phyloP scores from a whole-genome alignment of 1,284 basidiomycete species.

The Microstroma glucosiphilum region DNA sequence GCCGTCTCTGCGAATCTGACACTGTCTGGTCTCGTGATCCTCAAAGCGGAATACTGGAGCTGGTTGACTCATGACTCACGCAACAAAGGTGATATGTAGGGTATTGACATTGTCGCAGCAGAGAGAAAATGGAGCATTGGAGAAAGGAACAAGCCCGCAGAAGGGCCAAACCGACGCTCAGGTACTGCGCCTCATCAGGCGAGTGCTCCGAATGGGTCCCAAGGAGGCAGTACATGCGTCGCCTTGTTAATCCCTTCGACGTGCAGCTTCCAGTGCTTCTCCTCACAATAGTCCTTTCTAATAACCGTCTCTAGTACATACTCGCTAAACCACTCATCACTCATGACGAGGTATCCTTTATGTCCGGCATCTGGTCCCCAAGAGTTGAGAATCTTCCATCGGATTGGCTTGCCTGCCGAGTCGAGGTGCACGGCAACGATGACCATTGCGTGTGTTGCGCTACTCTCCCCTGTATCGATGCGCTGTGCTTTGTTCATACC shows the following conservation, averaged over 20 bases:
- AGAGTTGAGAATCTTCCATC: conserved; percentile 91
- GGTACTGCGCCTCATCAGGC: conserved; percentile 17
- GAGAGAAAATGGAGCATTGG: too few relatives aligned
- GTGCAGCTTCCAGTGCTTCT: conserved; percentile 29
- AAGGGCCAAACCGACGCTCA: too few relatives aligned
- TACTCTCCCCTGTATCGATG: conserved; percentile 70
- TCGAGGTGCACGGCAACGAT: conserved; percentile 34
- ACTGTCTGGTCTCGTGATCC: too few relatives aligned
- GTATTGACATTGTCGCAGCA: too few relatives aligned
- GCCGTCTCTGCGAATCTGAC: too few relatives aligned
- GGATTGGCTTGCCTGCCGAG: conserved; percentile 63
- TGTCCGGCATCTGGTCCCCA: conserved; percentile 76
- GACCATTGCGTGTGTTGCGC: conserved; percentile 78
- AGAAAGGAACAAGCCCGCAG: too few relatives aligned
- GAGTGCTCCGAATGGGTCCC: conserved; percentile 30
- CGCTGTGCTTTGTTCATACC: conserved; percentile 74
- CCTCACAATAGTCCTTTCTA: conserved; percentile 21
- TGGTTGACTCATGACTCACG: too few relatives aligned
- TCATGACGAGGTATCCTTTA: conserved; percentile 83
- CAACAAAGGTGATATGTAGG: too few relatives aligned
- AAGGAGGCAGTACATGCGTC: conserved; percentile 52
- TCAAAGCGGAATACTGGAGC: too few relatives aligned
- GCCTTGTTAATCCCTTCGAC: conserved; percentile 23
- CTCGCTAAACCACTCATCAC: conserved; percentile 73
- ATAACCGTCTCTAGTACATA: conserved; percentile 52